phyloP scores from a whole-genome alignment of 169 alveolate genomes.

The Plasmodium yoelii region DNA sequence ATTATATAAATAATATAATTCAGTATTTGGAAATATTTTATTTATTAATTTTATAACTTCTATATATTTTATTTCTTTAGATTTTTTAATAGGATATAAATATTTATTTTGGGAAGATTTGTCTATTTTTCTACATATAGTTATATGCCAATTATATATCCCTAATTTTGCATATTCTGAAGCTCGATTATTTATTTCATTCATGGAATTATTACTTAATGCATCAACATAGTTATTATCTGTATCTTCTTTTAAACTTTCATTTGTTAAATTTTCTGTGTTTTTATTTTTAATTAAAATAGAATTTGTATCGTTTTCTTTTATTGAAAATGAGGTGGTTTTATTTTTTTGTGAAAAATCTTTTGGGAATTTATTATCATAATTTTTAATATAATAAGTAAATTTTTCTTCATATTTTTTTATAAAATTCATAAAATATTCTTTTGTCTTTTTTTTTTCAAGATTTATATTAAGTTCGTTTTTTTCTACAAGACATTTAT shows the following conservation, averaged over 20 bases:
- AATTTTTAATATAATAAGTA: no score
- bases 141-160: slow-evolving; percentile 46
- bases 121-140: slow-evolving; percentile 29
- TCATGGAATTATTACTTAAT: slow-evolving; percentile 26
- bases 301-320: background rate
- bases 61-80: slow-evolving; percentile 7
- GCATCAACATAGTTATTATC: slow-evolving; percentile 22
- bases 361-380: no score
- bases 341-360: no score
- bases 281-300: background rate
- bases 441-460: no score
- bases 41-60: slow-evolving; percentile 27
- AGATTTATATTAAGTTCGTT: no score
- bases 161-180: background rate
- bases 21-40: slow-evolving; percentile 21
- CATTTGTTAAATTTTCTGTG: background rate
- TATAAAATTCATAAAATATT: no score
- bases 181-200: background rate
- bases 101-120: background rate
- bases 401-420: no score
- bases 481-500: no score
- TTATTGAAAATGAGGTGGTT: no score
- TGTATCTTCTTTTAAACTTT: background rate
- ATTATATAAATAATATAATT: slow-evolving; percentile 32
- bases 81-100: background rate